These are phyloP conservation scores for Gracilaria domingensis DNA, from an alignment of 23 red algal species.

Conservation along the genomic window DNA sequence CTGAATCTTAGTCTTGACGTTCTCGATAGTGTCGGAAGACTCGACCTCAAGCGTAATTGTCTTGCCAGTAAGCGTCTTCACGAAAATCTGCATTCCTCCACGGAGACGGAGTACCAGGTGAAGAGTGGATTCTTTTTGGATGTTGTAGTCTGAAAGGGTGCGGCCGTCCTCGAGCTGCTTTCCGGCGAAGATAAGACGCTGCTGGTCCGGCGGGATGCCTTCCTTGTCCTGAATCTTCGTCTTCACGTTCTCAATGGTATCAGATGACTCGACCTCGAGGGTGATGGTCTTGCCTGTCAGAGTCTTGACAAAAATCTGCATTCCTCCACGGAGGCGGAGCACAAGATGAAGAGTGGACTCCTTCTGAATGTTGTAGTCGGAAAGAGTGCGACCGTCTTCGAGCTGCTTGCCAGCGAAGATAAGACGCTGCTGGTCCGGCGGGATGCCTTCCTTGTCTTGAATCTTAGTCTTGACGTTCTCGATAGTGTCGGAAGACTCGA, in stretches of 20 bases:
- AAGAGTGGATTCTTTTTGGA: conserved; percentile 97
- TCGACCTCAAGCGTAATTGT: conserved; percentile 99
- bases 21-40: conserved; percentile 98
- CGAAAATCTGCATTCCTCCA: conserved; percentile 91
- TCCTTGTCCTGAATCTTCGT: conserved; percentile 97
- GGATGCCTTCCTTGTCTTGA: conserved; percentile 90
- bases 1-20: conserved; percentile 99
- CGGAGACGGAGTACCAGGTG: conserved; percentile 91
- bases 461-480: conserved; percentile 98
- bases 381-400: conserved; percentile 90
- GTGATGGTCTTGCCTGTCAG: conserved; percentile 96
- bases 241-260: conserved; percentile 95
- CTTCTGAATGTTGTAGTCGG: conserved; percentile 98
- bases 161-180: conserved; percentile 95
- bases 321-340: conserved; percentile 83
- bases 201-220: conserved; percentile 94
- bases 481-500: conserved; percentile 96
- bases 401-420: conserved; percentile 97
- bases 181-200: conserved; percentile 97
- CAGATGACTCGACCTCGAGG: conserved; percentile 92
- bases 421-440: conserved; percentile 91
- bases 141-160: conserved; percentile 95
- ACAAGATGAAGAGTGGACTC: conserved; percentile 94
- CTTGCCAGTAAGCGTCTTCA: conserved; percentile 98
- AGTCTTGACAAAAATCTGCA: conserved; percentile 97